Evolutionary conservation across 768 basidiomycete genomes (phyloP).

Genomic region (Calocera viscosa): DNA sequence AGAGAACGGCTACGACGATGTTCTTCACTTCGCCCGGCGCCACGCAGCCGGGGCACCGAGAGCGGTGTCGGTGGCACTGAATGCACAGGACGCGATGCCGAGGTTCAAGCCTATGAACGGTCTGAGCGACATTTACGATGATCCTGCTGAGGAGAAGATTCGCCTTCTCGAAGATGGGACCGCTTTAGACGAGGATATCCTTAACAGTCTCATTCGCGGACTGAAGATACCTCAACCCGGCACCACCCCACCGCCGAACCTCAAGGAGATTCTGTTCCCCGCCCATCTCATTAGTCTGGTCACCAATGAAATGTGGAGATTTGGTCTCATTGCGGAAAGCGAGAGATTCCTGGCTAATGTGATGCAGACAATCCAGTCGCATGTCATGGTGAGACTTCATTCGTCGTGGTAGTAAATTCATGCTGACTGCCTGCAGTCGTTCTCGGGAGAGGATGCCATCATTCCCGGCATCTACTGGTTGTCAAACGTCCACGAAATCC

Average conservation of each 20-base stretch:
- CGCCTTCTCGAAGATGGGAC: conserved; percentile 81
- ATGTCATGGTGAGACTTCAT: conserved; percentile 75
- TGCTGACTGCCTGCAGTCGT: conserved; percentile 43
- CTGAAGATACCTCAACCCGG: conserved; percentile 89
- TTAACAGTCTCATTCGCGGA: conserved; percentile 78
- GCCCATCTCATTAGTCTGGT: conserved; percentile 94
- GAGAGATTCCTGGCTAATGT: conserved; percentile 97
- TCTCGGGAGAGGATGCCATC: conserved; percentile 86
- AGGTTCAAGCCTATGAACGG: conserved; percentile 52
- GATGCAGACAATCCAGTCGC: conserved; percentile 93
- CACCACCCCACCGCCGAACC: conserved; percentile 77
- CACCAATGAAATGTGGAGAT: conserved; percentile 99
- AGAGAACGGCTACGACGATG: conserved; percentile 54
- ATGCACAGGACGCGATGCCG: conserved; percentile 62
- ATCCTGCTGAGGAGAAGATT: conserved; percentile 91
- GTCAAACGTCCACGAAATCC: conserved; percentile 99
- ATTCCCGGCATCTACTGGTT: conserved; percentile 97
- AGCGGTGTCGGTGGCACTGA: conserved; percentile 79
- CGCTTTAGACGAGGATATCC: conserved; percentile 82
- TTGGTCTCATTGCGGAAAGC: conserved; percentile 90
- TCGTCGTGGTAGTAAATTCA: conserved; percentile 12
- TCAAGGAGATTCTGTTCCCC: conserved; percentile 97
- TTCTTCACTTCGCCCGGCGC: conserved; percentile 62
- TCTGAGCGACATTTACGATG: conserved; percentile 66
- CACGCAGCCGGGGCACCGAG: conserved; percentile 56